Base-by-base conservation (phyloP, 2,329 filamentous ascomycete species). In the Dothistroma septosporum region DNA sequence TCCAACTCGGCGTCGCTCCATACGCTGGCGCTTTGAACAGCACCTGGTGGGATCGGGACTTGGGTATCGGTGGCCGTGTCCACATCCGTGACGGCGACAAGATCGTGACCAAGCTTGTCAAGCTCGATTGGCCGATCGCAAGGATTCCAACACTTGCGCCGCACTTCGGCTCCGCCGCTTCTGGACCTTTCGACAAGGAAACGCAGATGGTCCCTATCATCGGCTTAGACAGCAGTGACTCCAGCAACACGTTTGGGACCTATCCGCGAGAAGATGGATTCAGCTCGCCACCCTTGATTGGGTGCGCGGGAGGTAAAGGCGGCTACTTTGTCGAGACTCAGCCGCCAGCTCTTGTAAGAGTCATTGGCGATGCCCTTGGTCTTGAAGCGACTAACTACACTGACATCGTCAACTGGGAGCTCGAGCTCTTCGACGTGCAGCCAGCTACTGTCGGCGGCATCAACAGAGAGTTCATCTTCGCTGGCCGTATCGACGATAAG, bases 1-100 rank as follows among this genome's bases (percentile, higher is more conserved):
- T 91, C 31, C 91, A 97, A 78, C 83, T 97, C 7, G 93, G 91
- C 24, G 91, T 97, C 57, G 92, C 94, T 2, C 94, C 90, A 0
- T 99, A 97, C 73, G 93, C 92, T 10, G 93, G 94, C 55, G 92
- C 82, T 1, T 78, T 97, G 63, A 94, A 92, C 73, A 81, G 82
- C 64, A 97, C 94, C 0, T 97, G 94, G 94, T 97, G 92, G 93
- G 94, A 97, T 75, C 86, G 94, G 41, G 94, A 99, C 75, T 83
- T 99, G 55, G 88, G 90, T 66, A 89, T 97, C 69, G 94, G 92
- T 65, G 94, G 94, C 44, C 83, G 92, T 49, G 93, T 97, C 4
- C 81, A 97, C 53, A 87, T 97, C 50, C 89, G 54, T 12, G 54
- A 56, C 68, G 77, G 85, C 2, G 88, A 88, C 67, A 95, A 93